These are phyloP conservation scores for Ascochyta rabiei DNA, from an alignment of 2,329 filamentous ascomycete genomes.

Conservation along the genomic window DNA sequence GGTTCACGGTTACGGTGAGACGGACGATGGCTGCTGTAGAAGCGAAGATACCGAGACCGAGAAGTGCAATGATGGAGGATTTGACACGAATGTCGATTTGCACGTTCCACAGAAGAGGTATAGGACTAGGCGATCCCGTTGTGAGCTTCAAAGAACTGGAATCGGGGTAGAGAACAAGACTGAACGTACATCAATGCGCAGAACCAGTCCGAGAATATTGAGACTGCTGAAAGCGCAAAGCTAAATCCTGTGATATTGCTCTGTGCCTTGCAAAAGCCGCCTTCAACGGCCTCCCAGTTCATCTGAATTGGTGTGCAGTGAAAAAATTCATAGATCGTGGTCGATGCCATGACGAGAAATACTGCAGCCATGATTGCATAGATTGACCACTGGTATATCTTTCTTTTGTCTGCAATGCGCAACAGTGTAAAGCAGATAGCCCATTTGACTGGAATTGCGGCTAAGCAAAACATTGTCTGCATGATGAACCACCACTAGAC, in stretches of 20 bases:
- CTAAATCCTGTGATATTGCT: conserved; percentile 21
- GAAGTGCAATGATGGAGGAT: conserved; percentile 23
- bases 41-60: conserved; percentile 23
- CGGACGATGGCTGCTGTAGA: conserved; percentile 42
- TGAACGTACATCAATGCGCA: conserved; percentile 37
- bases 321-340: conserved; percentile 41
- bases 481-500: conserved; percentile 23
- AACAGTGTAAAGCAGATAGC: conserved; percentile 45
- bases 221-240: conserved; percentile 36
- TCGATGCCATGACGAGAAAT: conserved; percentile 38
- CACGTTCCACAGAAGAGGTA: conserved; percentile 29
- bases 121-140: conserved; percentile 14
- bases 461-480: conserved; percentile 22
- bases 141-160: neutral
- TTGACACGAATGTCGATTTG: conserved; percentile 30
- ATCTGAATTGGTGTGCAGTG: conserved; percentile 27
- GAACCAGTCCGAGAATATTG: conserved; percentile 45
- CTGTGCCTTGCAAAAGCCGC: conserved; percentile 14
- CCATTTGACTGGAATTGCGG: conserved; percentile 37
- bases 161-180: neutral
- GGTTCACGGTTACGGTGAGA: conserved; percentile 44
- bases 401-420: conserved; percentile 38
- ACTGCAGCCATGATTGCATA: conserved; percentile 35
- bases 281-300: conserved; percentile 37
- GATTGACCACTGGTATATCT: conserved; percentile 29